phyloP scores from a whole-genome alignment of 352 stramenopile species.

The Pythium volutum region DNA sequence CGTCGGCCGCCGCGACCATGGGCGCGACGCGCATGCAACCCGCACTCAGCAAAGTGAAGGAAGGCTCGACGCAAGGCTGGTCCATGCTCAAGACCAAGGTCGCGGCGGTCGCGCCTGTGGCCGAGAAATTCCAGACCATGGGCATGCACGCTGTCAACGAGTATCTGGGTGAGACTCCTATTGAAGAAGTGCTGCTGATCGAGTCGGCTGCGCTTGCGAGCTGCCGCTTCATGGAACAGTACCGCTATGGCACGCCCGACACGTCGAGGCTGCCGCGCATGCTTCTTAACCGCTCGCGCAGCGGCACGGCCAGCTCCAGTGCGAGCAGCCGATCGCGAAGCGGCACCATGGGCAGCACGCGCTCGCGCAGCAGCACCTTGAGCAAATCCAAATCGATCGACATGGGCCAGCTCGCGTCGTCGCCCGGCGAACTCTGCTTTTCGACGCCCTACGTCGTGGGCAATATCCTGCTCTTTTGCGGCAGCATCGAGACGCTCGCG shows the following conservation, averaged over 20 bases:
- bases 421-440: constrained; percentile 42
- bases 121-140: constrained; percentile 73
- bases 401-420: background rate
- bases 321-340: constrained; percentile 12
- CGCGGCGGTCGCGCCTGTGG: constrained; percentile 63
- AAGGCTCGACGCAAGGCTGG: constrained; percentile 75
- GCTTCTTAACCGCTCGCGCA: constrained; percentile 28
- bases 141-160: constrained; percentile 69
- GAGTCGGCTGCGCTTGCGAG: constrained; percentile 41
- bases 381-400: constrained; percentile 15
- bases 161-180: constrained; percentile 54
- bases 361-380: background rate
- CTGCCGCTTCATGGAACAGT: constrained; percentile 57
- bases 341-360: background rate
- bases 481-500: constrained; percentile 47
- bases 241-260: constrained; percentile 31
- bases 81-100: constrained; percentile 79
- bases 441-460: constrained; percentile 63
- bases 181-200: constrained; percentile 53
- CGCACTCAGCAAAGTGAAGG: constrained; percentile 56
- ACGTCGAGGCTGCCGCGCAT: constrained; percentile 36
- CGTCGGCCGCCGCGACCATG: constrained; percentile 47
- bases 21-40: constrained; percentile 48
- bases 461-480: constrained; percentile 69
- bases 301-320: constrained; percentile 8